Base-by-base conservation (phyloP, 345 rosid genomes). In the Lepidium africanum region DNA sequence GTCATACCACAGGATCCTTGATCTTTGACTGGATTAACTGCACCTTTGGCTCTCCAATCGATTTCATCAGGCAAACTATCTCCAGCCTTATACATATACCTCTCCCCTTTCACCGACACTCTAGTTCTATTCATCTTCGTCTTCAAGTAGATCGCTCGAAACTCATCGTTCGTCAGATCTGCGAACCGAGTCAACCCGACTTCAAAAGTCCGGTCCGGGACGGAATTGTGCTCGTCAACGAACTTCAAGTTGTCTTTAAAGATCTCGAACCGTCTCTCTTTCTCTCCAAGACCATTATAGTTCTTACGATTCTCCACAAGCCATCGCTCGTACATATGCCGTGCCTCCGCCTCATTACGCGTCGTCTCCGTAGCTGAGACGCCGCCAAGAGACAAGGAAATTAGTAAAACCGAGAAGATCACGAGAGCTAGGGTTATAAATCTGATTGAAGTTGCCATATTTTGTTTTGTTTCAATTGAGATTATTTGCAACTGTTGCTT, bases 111-210 rank as follows among this genome's bases (percentile, higher is more conserved):
- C 23, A 68, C 74, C 19, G 21, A n/a, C 19, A 16, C 67, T 14
- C 36, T 60, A 9, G 59, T 65, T 59, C 56, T 41, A 27, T 19
- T 69, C 67, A 60, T 69, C 56, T 54, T 67, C 2, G 25, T 70
- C 17, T 84, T 90, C 82, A 88, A 62, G 74, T 76, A 83, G 52
- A 65, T 71, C 16, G 69, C 43, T 36, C 73, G 48, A 38, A 76
- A 88, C 81, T 88, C 92, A 3, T 82, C 90, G 54, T 88, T 88
- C n/a, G 80, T 83, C 75, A 88, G 77, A 80, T 88, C 96, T 2
- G 92, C 90, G 64, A 88, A 88, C 82, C 43, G 78, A 65, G 81
- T 86, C 75, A 86, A 73, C 23, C 92, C 96, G 4, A 88, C 74
- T 53, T 71, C 76, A 25, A 76, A 88, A 36, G 76, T 79, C 63